Conservation (phyloP, 495 filamentous ascomycete species). For the Copromyces sp. region DNA sequence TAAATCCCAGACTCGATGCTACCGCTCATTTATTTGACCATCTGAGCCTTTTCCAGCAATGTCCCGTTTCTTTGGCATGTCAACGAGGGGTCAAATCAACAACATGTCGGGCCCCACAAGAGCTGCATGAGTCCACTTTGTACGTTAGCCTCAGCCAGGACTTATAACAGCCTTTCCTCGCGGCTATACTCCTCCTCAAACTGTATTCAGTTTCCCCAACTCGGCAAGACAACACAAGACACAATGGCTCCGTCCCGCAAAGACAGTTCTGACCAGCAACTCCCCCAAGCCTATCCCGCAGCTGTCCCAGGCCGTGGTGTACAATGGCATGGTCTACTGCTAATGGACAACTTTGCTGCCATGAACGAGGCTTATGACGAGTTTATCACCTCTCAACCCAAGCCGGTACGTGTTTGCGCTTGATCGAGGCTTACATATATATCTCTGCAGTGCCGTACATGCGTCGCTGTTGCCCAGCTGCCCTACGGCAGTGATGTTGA, state of each 20-base stretch:
- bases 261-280: constrained; percentile 38
- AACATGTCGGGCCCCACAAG: neutral
- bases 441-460: constrained; percentile 39
- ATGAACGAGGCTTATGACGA: constrained; percentile 53
- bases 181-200: neutral
- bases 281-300: constrained; percentile 45
- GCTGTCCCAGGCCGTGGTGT: constrained; percentile 47
- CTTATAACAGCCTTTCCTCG: neutral
- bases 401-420: constrained; percentile 32
- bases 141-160: neutral
- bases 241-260: constrained; percentile 16
- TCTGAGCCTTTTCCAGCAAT: neutral
- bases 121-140: neutral
- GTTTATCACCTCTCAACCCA: constrained; percentile 44
- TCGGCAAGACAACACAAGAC: constrained; percentile 1
- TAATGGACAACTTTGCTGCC: constrained; percentile 56
- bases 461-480: constrained; percentile 57
- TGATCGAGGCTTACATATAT: neutral
- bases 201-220: neutral
- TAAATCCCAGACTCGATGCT: neutral
- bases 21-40: neutral
- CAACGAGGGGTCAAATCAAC: neutral
- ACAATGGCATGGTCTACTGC: constrained; percentile 49
- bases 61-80: neutral
- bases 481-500: constrained; percentile 60